These are phyloP conservation scores for Talaromyces sp. DNA, from an alignment of 2,329 filamentous ascomycete species.

Conservation along the genomic window DNA sequence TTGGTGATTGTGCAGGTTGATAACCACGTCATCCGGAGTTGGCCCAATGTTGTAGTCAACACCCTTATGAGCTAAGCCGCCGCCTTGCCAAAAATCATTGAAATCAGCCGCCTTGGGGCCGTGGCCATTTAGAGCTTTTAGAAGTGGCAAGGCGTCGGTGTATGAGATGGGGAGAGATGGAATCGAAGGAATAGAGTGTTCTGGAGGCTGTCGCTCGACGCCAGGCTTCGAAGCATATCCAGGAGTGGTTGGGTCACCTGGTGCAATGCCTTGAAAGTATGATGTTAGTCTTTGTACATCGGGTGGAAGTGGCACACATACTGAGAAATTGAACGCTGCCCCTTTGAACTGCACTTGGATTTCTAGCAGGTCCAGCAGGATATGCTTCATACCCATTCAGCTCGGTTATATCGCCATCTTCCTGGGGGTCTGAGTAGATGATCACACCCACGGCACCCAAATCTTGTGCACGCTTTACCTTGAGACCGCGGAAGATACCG, in stretches of 20 bases:
- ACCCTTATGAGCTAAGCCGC: constrained; percentile 73
- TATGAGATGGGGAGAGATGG: constrained; percentile 92
- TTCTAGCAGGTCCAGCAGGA: constrained; percentile 78
- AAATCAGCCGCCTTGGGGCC: constrained; percentile 75
- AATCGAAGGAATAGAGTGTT: constrained; percentile 72
- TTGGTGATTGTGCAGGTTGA: constrained; percentile 76
- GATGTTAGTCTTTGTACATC: background rate
- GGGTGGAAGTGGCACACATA: constrained; percentile 39
- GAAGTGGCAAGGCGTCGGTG: constrained; percentile 75
- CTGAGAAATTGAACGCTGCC: constrained; percentile 82
- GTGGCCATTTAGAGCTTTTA: constrained; percentile 86
- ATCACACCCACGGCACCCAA: constrained; percentile 82
- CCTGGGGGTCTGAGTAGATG: constrained; percentile 83
- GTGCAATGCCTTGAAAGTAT: constrained; percentile 49
- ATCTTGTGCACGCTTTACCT: constrained; percentile 88
- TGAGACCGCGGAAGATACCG: constrained; percentile 80
- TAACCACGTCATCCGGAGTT: constrained; percentile 65
- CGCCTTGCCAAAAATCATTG: constrained; percentile 67
- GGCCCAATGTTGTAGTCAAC: constrained; percentile 84
- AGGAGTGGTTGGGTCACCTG: constrained; percentile 81
- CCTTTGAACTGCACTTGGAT: constrained; percentile 85
- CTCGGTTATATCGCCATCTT: constrained; percentile 78
- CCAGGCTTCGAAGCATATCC: constrained; percentile 92
- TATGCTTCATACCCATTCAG: constrained; percentile 76
- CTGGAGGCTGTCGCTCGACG: constrained; percentile 68